phyloP scores from a whole-genome alignment of 352 stramenopile genomes.

The Saprolegnia diclina region DNA sequence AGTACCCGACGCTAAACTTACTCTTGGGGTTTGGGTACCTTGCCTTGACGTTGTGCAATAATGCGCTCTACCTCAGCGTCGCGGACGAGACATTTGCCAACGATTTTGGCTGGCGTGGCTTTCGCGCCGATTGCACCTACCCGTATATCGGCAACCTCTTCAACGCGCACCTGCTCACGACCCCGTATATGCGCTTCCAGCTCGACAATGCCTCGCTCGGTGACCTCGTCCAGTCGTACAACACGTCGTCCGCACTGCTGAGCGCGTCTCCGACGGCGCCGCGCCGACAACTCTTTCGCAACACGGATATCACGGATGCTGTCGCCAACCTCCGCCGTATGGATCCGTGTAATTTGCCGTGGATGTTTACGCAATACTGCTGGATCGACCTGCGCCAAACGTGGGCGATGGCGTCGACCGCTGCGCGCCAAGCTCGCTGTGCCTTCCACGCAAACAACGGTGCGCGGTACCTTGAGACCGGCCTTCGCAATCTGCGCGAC shows the following conservation, averaged over 20 bases:
- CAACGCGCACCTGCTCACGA: neutral
- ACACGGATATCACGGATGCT: neutral
- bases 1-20: neutral
- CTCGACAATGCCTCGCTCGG: neutral
- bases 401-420: neutral
- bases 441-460: neutral
- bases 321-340: neutral
- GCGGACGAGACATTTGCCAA: neutral
- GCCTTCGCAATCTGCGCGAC: neutral
- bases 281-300: neutral
- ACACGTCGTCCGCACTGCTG: neutral
- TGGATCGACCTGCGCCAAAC: neutral
- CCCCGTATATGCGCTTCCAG: neutral
- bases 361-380: slow-evolving; percentile 15
- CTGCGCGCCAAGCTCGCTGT: neutral
- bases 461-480: slow-evolving; percentile 5
- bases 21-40: neutral
- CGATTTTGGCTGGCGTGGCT: slow-evolving; percentile 18
- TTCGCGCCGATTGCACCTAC: neutral
- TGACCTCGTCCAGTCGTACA: neutral
- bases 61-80: neutral
- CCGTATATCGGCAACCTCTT: neutral
- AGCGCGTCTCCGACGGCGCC: neutral
- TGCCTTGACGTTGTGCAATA: neutral
- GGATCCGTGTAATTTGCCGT: neutral